phyloP scores from a whole-genome alignment of 208 protist genomes.

The Leishmania mexicana region DNA sequence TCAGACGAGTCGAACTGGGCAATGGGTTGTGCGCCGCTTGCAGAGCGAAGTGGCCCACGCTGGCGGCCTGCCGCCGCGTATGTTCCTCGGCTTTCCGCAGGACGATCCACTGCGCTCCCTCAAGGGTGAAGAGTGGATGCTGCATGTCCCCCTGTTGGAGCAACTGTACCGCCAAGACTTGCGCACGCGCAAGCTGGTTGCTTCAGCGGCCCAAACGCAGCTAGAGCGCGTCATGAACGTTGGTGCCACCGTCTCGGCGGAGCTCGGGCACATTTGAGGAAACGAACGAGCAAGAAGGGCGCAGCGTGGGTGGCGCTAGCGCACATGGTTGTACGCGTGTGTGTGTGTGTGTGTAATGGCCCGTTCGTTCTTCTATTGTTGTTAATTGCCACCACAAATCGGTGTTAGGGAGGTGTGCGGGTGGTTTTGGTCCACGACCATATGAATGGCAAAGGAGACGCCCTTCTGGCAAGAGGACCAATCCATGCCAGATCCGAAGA shows the following conservation, averaged over 20 bases:
- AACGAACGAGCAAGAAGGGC: not conserved
- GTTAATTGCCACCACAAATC: not conserved
- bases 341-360: not conserved
- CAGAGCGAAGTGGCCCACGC: constrained; percentile 65
- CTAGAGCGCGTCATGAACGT: constrained; percentile 73
- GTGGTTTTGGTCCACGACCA: not conserved
- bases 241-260: constrained; percentile 54
- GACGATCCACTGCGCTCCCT: constrained; percentile 53
- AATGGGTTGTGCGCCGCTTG: constrained; percentile 65
- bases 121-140: constrained; percentile 58
- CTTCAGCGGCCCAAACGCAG: constrained; percentile 68
- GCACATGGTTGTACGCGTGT: not conserved
- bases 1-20: constrained; percentile 66
- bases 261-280: constrained; percentile 41
- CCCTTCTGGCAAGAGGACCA: not conserved
- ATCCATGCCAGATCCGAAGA: not conserved
- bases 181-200: constrained; percentile 59
- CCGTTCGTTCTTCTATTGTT: not conserved
- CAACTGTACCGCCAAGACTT: constrained; percentile 64
- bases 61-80: constrained; percentile 68
- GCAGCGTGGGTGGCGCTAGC: not conserved
- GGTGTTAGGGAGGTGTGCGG: not conserved
- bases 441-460: not conserved
- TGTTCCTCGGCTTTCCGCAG: constrained; percentile 79
- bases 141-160: constrained; percentile 63